These are phyloP conservation scores for Apophysomyces variabilis DNA, from an alignment of 371 early-diverging fungal species.

Conservation along the genomic window DNA sequence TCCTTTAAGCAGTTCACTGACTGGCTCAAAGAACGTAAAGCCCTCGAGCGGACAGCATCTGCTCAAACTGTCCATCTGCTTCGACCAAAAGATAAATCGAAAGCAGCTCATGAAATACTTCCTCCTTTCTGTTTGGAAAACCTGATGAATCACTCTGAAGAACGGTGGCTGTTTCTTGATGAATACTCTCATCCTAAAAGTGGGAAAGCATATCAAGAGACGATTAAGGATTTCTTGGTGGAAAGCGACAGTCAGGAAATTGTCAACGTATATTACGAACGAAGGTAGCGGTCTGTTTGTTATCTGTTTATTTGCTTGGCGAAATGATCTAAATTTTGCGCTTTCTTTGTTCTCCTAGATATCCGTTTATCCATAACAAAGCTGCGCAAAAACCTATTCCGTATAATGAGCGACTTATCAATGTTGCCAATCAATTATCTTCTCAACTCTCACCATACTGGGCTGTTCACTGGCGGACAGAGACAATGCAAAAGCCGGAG, in stretches of 20 bases:
- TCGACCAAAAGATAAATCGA: constrained; percentile 16
- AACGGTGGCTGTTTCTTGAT: constrained; percentile 25
- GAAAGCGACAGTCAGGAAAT: constrained; percentile 24
- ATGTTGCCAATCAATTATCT: constrained; percentile 23
- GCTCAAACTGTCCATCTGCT: constrained; percentile 30
- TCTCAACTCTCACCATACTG: constrained; percentile 26
- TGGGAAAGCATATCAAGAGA: constrained; percentile 15
- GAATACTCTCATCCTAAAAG: constrained; percentile 20
- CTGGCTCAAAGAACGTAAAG: constrained; percentile 39
- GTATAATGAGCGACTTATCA: constrained; percentile 30
- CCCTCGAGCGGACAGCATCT: constrained; percentile 15
- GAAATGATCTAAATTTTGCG: background rate
- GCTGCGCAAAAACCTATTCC: constrained; percentile 30
- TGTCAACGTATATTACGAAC: constrained; percentile 35
- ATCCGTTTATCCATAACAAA: constrained; percentile 33
- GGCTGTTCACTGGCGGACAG: constrained; percentile 48
- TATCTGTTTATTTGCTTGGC: background rate
- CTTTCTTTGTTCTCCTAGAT: constrained; percentile 19
- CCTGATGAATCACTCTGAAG: background rate
- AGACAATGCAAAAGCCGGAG: constrained; percentile 27
- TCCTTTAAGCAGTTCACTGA: constrained; percentile 29
- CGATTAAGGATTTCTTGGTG: constrained; percentile 21
- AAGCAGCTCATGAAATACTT: constrained; percentile 17
- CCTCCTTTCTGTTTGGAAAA: constrained; percentile 10
- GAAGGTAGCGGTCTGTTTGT: constrained; percentile 26